These are phyloP conservation scores for Quercus aquifolioides DNA, from an alignment of 306 rosid species.

Conservation along the genomic window DNA sequence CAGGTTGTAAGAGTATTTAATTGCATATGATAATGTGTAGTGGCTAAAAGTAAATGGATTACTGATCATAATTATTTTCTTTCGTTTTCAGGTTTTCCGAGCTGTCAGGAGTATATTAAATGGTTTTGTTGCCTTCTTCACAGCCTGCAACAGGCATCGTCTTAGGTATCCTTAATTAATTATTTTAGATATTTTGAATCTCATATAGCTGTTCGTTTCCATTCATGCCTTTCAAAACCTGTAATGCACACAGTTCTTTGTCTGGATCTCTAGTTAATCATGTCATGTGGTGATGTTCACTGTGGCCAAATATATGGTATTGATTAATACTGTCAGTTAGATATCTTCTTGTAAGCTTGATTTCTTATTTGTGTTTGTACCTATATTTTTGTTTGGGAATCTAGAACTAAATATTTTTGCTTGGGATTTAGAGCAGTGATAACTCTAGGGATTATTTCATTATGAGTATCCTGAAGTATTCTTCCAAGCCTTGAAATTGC, in stretches of 20 bases:
- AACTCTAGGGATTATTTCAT: background rate
- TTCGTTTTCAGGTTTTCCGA: slow-evolving; percentile 67
- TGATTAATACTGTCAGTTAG: too few relatives aligned
- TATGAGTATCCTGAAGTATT: too few relatives aligned
- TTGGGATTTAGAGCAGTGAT: background rate
- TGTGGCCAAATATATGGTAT: too few relatives aligned
- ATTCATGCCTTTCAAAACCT: background rate
- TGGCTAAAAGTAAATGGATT: slow-evolving; percentile 9
- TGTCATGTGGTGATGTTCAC: too few relatives aligned
- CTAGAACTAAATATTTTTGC: background rate
- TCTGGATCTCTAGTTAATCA: background rate
- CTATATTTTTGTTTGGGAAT: background rate
- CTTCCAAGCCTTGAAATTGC: background rate
- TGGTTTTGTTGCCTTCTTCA: slow-evolving; percentile 81
- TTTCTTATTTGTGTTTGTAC: too few relatives aligned
- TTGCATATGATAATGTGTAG: slow-evolving; percentile 9
- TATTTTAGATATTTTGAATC: background rate
- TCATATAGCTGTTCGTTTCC: background rate
- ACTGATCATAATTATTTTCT: slow-evolving; percentile 19
- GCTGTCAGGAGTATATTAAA: slow-evolving; percentile 83
- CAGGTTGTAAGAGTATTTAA: slow-evolving; percentile 46
- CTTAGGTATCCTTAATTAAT: slow-evolving; percentile 59
- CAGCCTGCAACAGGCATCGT: slow-evolving; percentile 96
- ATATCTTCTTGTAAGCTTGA: too few relatives aligned
- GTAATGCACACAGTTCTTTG: background rate